phyloP scores from a whole-genome alignment of 345 rosid genomes.

The Kernera saxatilis region DNA sequence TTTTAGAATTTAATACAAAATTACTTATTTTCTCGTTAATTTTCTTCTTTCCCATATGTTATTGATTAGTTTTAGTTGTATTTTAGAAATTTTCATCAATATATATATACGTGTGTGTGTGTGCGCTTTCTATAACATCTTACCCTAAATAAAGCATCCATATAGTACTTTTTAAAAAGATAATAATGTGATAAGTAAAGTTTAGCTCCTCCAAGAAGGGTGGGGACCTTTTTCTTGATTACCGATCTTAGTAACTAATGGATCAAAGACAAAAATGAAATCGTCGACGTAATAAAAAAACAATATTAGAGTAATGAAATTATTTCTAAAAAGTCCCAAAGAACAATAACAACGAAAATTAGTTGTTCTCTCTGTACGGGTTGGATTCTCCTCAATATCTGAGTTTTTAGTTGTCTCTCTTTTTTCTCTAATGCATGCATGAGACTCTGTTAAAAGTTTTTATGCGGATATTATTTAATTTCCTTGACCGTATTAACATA shows the following conservation, averaged over 20 bases:
- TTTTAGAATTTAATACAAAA: no score
- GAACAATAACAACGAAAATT: constrained; percentile 3
- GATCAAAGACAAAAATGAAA: constrained; percentile 3
- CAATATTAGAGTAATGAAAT: neutral
- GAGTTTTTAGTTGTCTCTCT: neutral
- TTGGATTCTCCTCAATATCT: constrained; percentile 16
- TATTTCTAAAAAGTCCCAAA: neutral
- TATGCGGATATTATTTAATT: neutral
- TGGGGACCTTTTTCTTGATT: constrained; percentile 26
- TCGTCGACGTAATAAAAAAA: neutral
- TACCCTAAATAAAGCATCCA: neutral
- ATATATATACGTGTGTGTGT: no score
- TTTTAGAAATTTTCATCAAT: no score
- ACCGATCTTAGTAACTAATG: constrained; percentile 16
- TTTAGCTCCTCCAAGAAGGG: constrained; percentile 7
- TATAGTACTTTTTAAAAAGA: neutral
- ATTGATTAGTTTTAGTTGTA: neutral
- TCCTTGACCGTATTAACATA: neutral
- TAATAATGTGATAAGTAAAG: constrained; percentile 12
- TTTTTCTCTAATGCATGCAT: constrained; percentile 17
- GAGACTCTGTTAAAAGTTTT: constrained; percentile 16
- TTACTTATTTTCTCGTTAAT: no score
- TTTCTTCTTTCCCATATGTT: neutral
- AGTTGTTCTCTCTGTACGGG: constrained; percentile 2
- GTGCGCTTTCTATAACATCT: no score